A percentile compares a stretch with the other conserved stretches of the same genome.
Evolutionary conservation across 148 eudicot species (phyloP).

Genomic region (Rhododendron vialii): DNA sequence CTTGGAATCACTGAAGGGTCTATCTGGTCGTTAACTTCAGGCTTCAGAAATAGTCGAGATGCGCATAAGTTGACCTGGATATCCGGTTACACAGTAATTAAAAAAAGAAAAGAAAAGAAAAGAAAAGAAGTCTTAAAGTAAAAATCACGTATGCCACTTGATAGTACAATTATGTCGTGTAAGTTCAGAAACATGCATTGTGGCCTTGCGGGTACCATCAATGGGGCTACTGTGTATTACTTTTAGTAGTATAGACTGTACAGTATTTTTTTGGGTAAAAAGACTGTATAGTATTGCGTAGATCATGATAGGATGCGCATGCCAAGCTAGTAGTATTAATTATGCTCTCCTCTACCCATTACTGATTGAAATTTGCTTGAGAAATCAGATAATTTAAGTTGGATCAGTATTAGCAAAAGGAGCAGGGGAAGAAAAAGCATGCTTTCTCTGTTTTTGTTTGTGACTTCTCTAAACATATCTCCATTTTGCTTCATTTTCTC

Average conservation of each 20-base stretch:
- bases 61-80: background rate
- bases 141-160: background rate
- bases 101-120: too few relatives aligned
- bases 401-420: background rate
- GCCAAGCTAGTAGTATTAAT: background rate
- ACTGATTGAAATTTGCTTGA: background rate
- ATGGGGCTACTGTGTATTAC: background rate
- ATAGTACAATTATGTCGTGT: background rate
- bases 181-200: background rate
- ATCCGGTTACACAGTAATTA: too few relatives aligned
- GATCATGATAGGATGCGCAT: background rate
- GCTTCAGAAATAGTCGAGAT: too few relatives aligned
- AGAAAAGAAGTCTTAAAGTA: too few relatives aligned
- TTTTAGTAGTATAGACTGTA: too few relatives aligned
- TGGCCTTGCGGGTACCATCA: background rate
- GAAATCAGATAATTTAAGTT: background rate
- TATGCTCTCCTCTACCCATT: background rate
- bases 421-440: background rate
- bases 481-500: too few relatives aligned
- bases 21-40: background rate
- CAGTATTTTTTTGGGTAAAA: too few relatives aligned
- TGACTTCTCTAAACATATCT: background rate
- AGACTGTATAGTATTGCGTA: background rate
- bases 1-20: background rate
- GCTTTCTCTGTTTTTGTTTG: background rate